Base-by-base conservation (phyloP, 208 protist species). In the Leishmania tropica region DNA sequence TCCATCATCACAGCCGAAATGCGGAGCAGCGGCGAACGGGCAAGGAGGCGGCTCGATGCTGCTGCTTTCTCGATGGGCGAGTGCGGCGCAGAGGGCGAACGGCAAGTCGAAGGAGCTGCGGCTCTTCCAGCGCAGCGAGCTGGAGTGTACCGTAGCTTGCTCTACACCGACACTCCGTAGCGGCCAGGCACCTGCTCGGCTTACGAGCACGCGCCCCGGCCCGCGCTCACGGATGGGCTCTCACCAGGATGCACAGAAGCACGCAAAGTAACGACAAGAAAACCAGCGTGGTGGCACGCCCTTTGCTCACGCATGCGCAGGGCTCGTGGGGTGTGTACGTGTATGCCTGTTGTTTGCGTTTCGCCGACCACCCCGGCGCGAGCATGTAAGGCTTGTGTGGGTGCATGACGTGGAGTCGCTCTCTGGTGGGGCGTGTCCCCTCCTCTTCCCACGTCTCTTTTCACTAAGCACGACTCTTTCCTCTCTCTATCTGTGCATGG, bases 131-230 rank as follows among this genome's bases (percentile, higher is more conserved):
- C 21, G 37, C 76, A 81, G 60, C 76, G 71, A 17, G 53, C 71
- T 8, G 85, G 85, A 1, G 78, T 84, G 37, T 86, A 89, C 31
- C 82, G 86, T 19, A 81, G 75, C 71, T 60, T 86, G 51, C 54
- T 89, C 7, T 89, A 89, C 68, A n/a, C 68, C 31, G 86, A 89
- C 68, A 87, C 86, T 11, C 86, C 86, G 19, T 87, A 73, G 70
- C 31, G 4, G n/a, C 2, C 54, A 28, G 31, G 24, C 75, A 48
- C 37, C 24, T 53, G 10, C n/a, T 51, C 11, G 45, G 5, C 21
- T 74, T 17, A 17, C 28, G 15, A n/a, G 45, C 28, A 24, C 8
- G n/a, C 62, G 64, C 28, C 11, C 31, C 40, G 6, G 42, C 47
- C 19, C 21, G 11, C 8, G 47, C 70, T 53, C 70, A 74, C 11